Conservation (phyloP, 495 filamentous ascomycete genomes). For the Aspergillus nidulans region DNA sequence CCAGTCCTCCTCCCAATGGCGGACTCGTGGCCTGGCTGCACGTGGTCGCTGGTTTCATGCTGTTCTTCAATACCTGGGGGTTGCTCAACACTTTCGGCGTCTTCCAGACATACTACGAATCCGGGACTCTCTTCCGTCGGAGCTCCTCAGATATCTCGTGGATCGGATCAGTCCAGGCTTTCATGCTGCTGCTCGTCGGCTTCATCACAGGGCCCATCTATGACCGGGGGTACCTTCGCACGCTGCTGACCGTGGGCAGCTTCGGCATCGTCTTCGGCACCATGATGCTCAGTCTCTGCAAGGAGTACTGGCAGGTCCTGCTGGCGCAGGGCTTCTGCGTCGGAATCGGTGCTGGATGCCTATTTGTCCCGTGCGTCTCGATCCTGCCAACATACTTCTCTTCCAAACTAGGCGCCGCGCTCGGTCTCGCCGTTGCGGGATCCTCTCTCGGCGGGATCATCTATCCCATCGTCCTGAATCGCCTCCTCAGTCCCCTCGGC, state of each 20-base stretch:
- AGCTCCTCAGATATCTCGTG: constrained; percentile 44
- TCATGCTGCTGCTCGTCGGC: constrained; percentile 52
- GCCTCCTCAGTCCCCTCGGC: constrained; percentile 16
- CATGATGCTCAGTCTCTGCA: constrained; percentile 39
- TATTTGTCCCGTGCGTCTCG: constrained; percentile 33
- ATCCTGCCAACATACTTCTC: constrained; percentile 36
- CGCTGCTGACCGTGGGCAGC: constrained; percentile 33
- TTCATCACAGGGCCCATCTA: constrained; percentile 53
- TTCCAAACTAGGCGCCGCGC: constrained; percentile 22
- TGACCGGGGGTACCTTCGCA: constrained; percentile 53
- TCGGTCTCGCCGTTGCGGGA: constrained; percentile 28
- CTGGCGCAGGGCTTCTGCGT: constrained; percentile 34
- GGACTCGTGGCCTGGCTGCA: constrained; percentile 8
- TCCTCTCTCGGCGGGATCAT: constrained; percentile 33
- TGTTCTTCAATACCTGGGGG: constrained; percentile 27
- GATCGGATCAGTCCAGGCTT: constrained; percentile 50
- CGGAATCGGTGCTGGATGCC: constrained; percentile 31
- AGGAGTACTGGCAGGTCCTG: constrained; percentile 29
- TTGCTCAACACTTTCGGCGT: constrained; percentile 31
- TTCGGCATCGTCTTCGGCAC: constrained; percentile 35
- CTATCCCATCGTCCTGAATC: constrained; percentile 28
- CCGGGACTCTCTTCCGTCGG: constrained; percentile 17
- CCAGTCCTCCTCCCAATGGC: not conserved
- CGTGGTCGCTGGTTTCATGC: constrained; percentile 3
- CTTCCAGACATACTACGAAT: constrained; percentile 28